These are phyloP conservation scores for Thalassiosira mediterranea DNA, from an alignment of 352 stramenopile species.

Conservation along the genomic window DNA sequence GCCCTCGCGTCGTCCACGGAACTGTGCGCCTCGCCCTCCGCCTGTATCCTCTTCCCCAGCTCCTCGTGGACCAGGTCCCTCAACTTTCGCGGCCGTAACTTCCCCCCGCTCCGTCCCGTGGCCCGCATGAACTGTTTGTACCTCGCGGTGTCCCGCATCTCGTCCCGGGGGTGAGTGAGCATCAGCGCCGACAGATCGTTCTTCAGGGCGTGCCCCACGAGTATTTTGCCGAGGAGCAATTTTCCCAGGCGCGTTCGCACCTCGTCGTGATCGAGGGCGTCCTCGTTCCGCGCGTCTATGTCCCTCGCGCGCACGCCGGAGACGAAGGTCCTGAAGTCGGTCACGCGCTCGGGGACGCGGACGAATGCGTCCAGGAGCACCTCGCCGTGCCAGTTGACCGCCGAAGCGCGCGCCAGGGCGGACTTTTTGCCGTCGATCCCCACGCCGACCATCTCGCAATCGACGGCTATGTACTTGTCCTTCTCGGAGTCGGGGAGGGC, in stretches of 20 bases:
- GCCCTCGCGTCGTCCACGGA: constrained; percentile 85
- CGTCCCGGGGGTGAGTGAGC: constrained; percentile 84
- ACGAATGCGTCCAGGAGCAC: constrained; percentile 88
- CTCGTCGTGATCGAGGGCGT: constrained; percentile 75
- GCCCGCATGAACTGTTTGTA: constrained; percentile 87
- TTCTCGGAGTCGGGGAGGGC: constrained; percentile 59
- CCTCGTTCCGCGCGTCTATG: constrained; percentile 65
- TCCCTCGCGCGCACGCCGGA: constrained; percentile 85
- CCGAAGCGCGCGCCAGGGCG: constrained; percentile 85
- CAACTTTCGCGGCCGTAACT: constrained; percentile 84
- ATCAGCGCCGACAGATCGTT: constrained; percentile 90
- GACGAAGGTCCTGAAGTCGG: constrained; percentile 89
- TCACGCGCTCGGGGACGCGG: constrained; percentile 86
- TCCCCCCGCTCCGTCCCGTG: constrained; percentile 61
- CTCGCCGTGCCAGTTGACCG: constrained; percentile 85
- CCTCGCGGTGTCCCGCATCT: constrained; percentile 87
- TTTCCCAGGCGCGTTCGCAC: constrained; percentile 81
- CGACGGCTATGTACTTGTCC: constrained; percentile 83
- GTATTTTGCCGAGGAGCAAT: constrained; percentile 85
- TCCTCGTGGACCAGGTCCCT: constrained; percentile 85
- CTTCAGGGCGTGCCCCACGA: constrained; percentile 90
- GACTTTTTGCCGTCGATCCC: constrained; percentile 83
- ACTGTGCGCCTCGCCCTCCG: constrained; percentile 72
- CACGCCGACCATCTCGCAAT: constrained; percentile 94
- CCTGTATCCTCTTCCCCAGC: constrained; percentile 68